Evolutionary conservation across 257 asterid genomes (phyloP).

Genomic region (Solanum chiquidenum): DNA sequence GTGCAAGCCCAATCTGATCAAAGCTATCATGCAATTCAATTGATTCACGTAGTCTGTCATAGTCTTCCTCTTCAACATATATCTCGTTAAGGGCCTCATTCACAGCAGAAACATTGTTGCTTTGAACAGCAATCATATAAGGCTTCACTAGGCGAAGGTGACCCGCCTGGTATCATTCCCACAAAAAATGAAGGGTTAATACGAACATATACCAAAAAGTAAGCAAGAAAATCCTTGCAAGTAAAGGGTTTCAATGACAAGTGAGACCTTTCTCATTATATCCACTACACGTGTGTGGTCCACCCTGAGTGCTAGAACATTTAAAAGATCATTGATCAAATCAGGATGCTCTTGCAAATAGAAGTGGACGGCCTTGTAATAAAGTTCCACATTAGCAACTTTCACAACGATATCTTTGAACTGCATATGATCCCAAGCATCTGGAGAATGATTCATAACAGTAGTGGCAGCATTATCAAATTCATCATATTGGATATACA

Average conservation of each 20-base stretch:
- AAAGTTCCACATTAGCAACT: slow-evolving; percentile 95
- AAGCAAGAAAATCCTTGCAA: not conserved
- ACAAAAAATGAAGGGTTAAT: slow-evolving; percentile 1
- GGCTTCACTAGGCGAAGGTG: slow-evolving; percentile 93
- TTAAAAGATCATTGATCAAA: slow-evolving; percentile 82
- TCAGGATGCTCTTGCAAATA: slow-evolving; percentile 98
- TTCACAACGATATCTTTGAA: slow-evolving; percentile 88
- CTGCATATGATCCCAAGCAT: slow-evolving; percentile 99
- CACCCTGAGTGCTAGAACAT: slow-evolving; percentile 94
- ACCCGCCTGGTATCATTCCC: slow-evolving; percentile 57
- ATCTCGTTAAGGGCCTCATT: slow-evolving; percentile 94
- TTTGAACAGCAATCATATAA: slow-evolving; percentile 97
- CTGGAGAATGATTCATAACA: slow-evolving; percentile 98
- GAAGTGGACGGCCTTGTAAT: slow-evolving; percentile 99
- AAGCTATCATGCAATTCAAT: slow-evolving; percentile 89
- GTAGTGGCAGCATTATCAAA: slow-evolving; percentile 98
- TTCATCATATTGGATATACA: slow-evolving; percentile 88
- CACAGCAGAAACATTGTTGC: slow-evolving; percentile 94
- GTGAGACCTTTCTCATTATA: slow-evolving; percentile 84
- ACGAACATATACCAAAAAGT: not conserved
- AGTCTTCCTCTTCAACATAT: slow-evolving; percentile 95
- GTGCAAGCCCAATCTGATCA: slow-evolving; percentile 98
- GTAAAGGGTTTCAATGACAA: not conserved
- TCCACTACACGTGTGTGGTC: slow-evolving; percentile 99
- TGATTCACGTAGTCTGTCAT: slow-evolving; percentile 89